Conservation (phyloP, 305 asterid species). For the Coffea humblotiana region DNA sequence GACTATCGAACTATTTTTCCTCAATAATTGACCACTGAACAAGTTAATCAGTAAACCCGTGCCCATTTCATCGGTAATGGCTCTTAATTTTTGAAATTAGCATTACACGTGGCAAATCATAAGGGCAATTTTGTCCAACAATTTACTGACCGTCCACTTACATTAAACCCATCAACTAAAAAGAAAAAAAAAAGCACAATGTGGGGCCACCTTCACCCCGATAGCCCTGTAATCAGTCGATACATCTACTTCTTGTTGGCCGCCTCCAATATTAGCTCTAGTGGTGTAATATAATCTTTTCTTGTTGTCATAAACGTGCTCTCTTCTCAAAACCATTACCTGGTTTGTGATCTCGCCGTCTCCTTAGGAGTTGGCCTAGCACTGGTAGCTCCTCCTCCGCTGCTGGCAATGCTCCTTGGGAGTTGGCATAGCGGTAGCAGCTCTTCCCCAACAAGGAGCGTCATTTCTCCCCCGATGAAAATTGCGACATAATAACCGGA, state of each 20-base stretch:
- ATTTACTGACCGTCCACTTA: too few species aligned
- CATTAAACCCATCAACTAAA: too few species aligned
- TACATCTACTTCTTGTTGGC: constrained; percentile 29
- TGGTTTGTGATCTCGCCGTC: constrained; percentile 2
- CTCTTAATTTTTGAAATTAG: too few species aligned
- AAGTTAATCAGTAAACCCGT: too few species aligned
- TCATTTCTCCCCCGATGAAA: constrained; percentile 30
- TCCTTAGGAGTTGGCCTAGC: neutral
- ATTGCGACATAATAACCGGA: constrained; percentile 52
- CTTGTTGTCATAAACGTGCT: constrained; percentile 47
- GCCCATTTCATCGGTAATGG: too few species aligned
- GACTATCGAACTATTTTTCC: too few species aligned
- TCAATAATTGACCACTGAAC: too few species aligned
- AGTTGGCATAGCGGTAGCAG: constrained; percentile 16
- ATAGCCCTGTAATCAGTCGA: constrained; percentile 38
- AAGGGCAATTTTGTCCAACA: too few species aligned
- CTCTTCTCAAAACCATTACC: constrained; percentile 42
- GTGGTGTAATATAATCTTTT: constrained; percentile 42
- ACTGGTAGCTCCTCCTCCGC: neutral
- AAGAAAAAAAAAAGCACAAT: constrained; percentile 35
- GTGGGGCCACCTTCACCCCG: constrained; percentile 40
- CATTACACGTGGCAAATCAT: too few species aligned
- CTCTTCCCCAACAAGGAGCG: constrained; percentile 53
- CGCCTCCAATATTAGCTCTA: constrained; percentile 42
- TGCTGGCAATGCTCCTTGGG: constrained; percentile 13